A percentile compares a stretch with the other conserved stretches of the same genome.
These are phyloP conservation scores for Cytospora schulzeri DNA, from an alignment of 2,329 filamentous ascomycete genomes.

Conservation along the genomic window DNA sequence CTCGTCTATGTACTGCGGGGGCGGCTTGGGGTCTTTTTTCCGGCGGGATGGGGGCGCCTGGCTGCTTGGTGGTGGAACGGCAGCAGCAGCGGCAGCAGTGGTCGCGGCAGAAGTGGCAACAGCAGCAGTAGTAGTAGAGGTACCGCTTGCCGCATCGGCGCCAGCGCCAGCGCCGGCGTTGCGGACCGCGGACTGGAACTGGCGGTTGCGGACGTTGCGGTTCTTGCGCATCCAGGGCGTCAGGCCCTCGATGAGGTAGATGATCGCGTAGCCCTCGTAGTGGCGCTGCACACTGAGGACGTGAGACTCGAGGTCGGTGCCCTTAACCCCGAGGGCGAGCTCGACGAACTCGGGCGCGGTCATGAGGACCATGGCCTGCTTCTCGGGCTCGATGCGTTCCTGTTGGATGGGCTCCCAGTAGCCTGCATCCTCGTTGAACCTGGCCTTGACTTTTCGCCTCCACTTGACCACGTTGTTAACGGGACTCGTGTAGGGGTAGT, in stretches of 20 bases:
- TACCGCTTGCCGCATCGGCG: conserved; percentile 35
- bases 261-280: conserved; percentile 56
- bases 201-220: conserved; percentile 65
- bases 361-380: conserved; percentile 64
- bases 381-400: conserved; percentile 55
- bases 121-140: conserved; percentile 23
- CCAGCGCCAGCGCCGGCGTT: conserved; percentile 43
- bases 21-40: conserved; percentile 43
- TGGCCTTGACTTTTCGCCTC: conserved; percentile 67
- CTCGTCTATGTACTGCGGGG: conserved; percentile 61
- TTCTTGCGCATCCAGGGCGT: conserved; percentile 69
- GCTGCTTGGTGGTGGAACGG: conserved; percentile 31
- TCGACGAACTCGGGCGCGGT: conserved; percentile 67
- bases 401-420: conserved; percentile 64
- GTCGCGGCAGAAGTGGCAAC: conserved; percentile 28
- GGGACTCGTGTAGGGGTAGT: conserved; percentile 47
- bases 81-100: conserved; percentile 24
- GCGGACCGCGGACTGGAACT: conserved; percentile 67
- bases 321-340: conserved; percentile 51
- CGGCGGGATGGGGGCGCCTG: conserved; percentile 32
- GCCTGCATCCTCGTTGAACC: conserved; percentile 61
- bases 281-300: conserved; percentile 55
- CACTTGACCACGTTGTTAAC: conserved; percentile 63
- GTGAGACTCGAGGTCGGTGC: conserved; percentile 59
- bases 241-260: conserved; percentile 76